These are phyloP conservation scores for Mitragyna speciosa DNA, from an alignment of 257 asterid genomes.

Conservation along the genomic window DNA sequence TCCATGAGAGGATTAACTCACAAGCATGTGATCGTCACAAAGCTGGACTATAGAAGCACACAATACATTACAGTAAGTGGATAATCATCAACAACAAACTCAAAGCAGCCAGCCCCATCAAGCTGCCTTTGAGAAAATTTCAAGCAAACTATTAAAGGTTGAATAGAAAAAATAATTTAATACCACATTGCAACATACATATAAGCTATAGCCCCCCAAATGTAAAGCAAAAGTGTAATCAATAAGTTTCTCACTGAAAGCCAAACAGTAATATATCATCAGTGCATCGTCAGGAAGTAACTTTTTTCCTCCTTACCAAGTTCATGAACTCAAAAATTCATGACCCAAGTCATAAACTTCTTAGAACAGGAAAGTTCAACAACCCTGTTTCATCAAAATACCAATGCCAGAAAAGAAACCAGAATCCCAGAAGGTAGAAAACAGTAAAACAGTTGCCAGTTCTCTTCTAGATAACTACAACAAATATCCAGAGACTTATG, in stretches of 20 bases:
- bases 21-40: not conserved
- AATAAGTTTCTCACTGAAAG: not conserved
- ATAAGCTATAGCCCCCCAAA: not conserved
- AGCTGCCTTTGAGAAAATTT: not conserved
- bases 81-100: not conserved
- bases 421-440: not conserved
- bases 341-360: not conserved
- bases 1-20: not conserved
- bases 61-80: not conserved
- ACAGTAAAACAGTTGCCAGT: not conserved
- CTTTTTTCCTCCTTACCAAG: not conserved
- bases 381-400: not conserved
- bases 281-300: not conserved
- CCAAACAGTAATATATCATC: not conserved
- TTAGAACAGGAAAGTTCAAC: not conserved
- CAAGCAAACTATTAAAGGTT: not conserved
- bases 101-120: not conserved
- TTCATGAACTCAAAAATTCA: not conserved
- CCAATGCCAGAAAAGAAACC: not conserved
- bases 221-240: not conserved
- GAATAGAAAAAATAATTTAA: not conserved
- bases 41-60: not conserved
- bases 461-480: not conserved
- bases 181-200: not conserved
- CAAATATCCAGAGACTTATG: not conserved